These are phyloP conservation scores for Phytophthora crassamura DNA, from an alignment of 352 stramenopile genomes.

Conservation along the genomic window DNA sequence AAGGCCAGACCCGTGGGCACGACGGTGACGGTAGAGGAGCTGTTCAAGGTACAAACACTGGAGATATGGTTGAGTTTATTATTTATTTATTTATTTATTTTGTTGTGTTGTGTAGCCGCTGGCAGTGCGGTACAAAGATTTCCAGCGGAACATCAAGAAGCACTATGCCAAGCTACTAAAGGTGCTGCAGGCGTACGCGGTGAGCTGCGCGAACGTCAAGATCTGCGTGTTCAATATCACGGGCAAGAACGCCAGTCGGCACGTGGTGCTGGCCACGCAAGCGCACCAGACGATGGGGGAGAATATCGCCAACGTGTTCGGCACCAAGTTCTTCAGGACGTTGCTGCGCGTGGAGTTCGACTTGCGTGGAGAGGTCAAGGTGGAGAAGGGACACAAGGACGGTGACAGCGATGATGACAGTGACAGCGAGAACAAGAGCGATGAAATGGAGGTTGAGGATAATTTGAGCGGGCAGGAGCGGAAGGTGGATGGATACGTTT, in stretches of 20 bases:
- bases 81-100: conserved; percentile 1
- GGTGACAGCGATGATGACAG: conserved; percentile 23
- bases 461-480: conserved; percentile 31
- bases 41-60: conserved; percentile 82
- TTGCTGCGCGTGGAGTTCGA: conserved; percentile 80
- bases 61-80: conserved; percentile 1
- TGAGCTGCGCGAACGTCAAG: conserved; percentile 67
- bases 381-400: conserved; percentile 18
- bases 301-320: conserved; percentile 92
- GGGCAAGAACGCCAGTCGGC: conserved; percentile 52
- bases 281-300: conserved; percentile 70
- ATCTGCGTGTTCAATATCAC: conserved; percentile 64
- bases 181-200: conserved; percentile 88
- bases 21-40: conserved; percentile 91
- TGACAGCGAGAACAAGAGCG: conserved; percentile 26
- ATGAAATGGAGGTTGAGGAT: conserved; percentile 29
- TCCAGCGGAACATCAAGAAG: conserved; percentile 93
- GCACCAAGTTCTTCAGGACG: conserved; percentile 91
- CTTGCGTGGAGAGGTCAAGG: conserved; percentile 40
- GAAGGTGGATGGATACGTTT: conserved; percentile 76
- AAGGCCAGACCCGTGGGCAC: conserved; percentile 90
- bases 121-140: conserved; percentile 93
- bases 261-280: conserved; percentile 76
- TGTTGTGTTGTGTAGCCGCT: conserved; percentile 56
- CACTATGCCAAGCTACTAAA: conserved; percentile 94